Conservation (phyloP, 2,329 filamentous ascomycete species). For the Ceratocystis lukuohia region DNA sequence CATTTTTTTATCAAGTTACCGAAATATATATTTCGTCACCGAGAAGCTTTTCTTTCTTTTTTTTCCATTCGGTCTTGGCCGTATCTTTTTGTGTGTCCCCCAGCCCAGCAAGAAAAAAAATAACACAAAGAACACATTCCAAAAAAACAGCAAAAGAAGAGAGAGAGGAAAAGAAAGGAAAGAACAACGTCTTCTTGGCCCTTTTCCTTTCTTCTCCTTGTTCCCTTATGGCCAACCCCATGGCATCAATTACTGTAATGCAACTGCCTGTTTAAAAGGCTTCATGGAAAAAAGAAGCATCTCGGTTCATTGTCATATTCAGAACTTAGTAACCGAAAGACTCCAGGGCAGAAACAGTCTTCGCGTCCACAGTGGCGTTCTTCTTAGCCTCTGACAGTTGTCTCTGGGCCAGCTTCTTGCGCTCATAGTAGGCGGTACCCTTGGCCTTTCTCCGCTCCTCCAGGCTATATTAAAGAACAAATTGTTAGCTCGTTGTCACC, state of each 20-base stretch:
- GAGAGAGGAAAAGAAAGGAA: constrained; percentile 6
- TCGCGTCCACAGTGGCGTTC: constrained; percentile 72
- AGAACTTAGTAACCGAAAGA: constrained; percentile 69
- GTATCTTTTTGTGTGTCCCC: constrained; percentile 18
- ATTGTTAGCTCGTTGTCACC: not conserved
- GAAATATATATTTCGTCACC: constrained; percentile 10
- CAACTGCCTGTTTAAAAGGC: constrained; percentile 11
- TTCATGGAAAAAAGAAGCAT: constrained; percentile 8
- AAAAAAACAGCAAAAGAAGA: constrained; percentile 16
- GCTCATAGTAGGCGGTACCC: constrained; percentile 97
- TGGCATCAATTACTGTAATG: constrained; percentile 11
- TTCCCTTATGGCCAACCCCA: constrained; percentile 4
- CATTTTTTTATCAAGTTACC: constrained; percentile 14
- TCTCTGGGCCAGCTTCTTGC: constrained; percentile 93
- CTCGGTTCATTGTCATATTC: constrained; percentile 15
- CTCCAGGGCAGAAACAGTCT: constrained; percentile 80
- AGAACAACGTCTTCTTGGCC: constrained; percentile 1
- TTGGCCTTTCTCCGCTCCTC: constrained; percentile 99
- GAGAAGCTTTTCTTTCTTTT: constrained; percentile 7
- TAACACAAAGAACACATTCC: not conserved
- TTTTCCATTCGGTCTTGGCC: not conserved
- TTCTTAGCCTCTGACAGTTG: constrained; percentile 88
- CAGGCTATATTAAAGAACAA: constrained; percentile 45
- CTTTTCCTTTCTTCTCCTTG: no score
- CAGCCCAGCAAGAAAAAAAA: constrained; percentile 17